phyloP scores from a whole-genome alignment of 2,329 filamentous ascomycete genomes.

The Lasiodiplodia theobromae region DNA sequence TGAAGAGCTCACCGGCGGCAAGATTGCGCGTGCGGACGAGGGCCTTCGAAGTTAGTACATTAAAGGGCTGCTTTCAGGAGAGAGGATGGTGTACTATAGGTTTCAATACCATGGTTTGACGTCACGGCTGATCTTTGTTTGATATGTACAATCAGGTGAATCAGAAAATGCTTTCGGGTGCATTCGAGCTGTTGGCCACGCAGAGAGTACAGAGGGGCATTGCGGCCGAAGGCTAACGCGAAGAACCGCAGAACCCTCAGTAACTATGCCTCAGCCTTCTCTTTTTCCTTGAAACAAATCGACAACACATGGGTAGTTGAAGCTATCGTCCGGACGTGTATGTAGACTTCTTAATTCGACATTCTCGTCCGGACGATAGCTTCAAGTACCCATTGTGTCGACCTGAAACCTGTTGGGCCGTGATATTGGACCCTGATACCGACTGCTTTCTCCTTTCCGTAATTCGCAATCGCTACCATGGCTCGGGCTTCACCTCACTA shows the following conservation, averaged over 20 bases:
- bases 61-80: not conserved
- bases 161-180: not conserved
- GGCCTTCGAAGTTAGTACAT: not conserved
- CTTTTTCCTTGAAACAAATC: too few relatives aligned
- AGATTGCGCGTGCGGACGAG: not conserved
- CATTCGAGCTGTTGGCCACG: not conserved
- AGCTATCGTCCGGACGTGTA: too few relatives aligned
- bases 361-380: too few relatives aligned
- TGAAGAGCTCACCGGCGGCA: conserved; percentile 72
- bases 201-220: not conserved
- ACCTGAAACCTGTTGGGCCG: too few relatives aligned
- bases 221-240: too few relatives aligned
- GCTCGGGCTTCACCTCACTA: not conserved
- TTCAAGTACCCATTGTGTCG: too few relatives aligned
- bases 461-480: not conserved
- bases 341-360: too few relatives aligned
- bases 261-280: too few relatives aligned
- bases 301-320: too few relatives aligned
- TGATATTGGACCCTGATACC: too few relatives aligned
- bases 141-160: not conserved
- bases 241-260: too few relatives aligned
- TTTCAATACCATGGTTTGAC: not conserved
- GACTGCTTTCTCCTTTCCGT: not conserved
- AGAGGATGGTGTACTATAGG: conserved; percentile 5
- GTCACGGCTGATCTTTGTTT: not conserved